Base-by-base conservation (phyloP, 1,284 basidiomycete species). In the Ceratobasidium sp. region DNA sequence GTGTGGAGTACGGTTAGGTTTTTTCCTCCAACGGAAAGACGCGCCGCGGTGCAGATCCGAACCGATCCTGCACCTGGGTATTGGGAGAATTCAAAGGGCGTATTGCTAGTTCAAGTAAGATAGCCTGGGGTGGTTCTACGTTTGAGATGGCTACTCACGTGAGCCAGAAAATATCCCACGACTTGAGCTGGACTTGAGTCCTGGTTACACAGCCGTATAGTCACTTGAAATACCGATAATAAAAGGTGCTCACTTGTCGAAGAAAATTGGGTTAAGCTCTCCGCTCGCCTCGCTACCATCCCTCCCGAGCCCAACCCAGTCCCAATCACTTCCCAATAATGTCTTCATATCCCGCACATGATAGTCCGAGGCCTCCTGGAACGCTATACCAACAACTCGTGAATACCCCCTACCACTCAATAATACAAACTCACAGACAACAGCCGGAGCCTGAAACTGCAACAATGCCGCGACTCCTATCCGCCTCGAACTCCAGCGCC, bases 211-310 rank as follows among this genome's bases (percentile, higher is more conserved):
- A 23, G 4, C 49, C 49, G 36, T 58, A 8, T 21, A 44, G 16
- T 16, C 14, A 30, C 7, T 1, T 36, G 21, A 21, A 14, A 30
- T 6, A 1, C 21, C 16, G 9, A 18, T 3, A 30, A 8, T 16
- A 30, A 58, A 3, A 78, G 77, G 0, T 2, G 73, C 82, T 23
- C 74, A 86, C 83, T 81, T 84, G 75, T 86, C 84, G 79, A 83
- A 90, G 78, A 89, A 90, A 72, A 90, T 85, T 0, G 88, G 86
- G 74, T 84, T 85, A 78, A 86, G 89, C 78, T 90, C 88, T 46
- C 88, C 88, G 0, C 81, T 83, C 30, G 80, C 74, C 12, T 80
- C 79, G 1, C 88, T 88, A 77, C 90, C 87, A 70, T 88, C 85
- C 36, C 88, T 82, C 0, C 88, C 88, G 0, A 88, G 86, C 1